These are phyloP conservation scores for Metschnikowia reukaufii DNA, from an alignment of 805 yeast species.

Conservation along the genomic window DNA sequence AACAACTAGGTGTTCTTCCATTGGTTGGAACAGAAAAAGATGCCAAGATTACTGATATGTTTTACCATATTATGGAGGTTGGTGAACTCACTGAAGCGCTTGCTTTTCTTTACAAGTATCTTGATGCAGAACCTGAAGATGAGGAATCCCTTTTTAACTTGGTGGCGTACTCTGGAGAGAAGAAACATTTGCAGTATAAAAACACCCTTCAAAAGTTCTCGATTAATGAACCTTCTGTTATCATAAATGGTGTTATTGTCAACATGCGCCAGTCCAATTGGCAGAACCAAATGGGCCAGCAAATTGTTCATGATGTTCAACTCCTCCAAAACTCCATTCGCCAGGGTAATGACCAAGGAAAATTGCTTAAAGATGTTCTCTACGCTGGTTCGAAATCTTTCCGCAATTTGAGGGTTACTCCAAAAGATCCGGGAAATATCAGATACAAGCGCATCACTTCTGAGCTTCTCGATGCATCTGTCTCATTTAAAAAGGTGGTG, in stretches of 20 bases:
- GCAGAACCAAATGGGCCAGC: constrained; percentile 54
- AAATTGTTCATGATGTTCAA: constrained; percentile 53
- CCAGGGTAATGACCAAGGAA: constrained; percentile 25
- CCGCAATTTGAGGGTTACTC: constrained; percentile 47
- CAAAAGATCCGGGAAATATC: constrained; percentile 33
- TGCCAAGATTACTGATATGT: constrained; percentile 28
- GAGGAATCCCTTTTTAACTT: constrained; percentile 23
- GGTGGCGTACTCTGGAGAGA: constrained; percentile 21
- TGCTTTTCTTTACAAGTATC: constrained; percentile 40
- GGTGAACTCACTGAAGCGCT: constrained; percentile 35
- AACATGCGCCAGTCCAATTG: constrained; percentile 51
- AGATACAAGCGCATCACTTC: constrained; percentile 31
- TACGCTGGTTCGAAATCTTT: constrained; percentile 40
- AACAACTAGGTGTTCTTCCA: constrained; percentile 84
- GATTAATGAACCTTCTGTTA: constrained; percentile 49
- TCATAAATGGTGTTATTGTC: constrained; percentile 72
- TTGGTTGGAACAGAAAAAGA: constrained; percentile 35
- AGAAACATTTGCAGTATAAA: constrained; percentile 21
- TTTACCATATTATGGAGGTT: constrained; percentile 34
- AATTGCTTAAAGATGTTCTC: constrained; percentile 40
- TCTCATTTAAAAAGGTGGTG: constrained; percentile 19
- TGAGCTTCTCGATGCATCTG: constrained; percentile 28
- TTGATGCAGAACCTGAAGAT: constrained; percentile 29
- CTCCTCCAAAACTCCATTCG: constrained; percentile 28
- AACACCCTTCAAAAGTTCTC: constrained; percentile 31